phyloP scores from a whole-genome alignment of 805 yeast species.

The Yarrowia alimentaria region DNA sequence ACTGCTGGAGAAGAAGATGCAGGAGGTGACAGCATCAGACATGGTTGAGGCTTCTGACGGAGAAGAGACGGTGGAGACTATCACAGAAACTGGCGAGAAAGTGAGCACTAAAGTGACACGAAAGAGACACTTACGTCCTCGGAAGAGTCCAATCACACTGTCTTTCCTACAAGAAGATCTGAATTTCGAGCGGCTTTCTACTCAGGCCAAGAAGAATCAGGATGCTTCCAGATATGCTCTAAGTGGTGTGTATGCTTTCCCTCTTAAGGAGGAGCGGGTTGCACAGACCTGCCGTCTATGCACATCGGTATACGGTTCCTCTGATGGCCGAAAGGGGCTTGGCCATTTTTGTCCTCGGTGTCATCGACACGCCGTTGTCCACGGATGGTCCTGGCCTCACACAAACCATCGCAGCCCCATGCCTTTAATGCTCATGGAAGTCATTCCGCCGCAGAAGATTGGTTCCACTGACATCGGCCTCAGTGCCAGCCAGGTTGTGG shows the following conservation, averaged over 20 bases:
- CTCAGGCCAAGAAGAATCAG: background rate
- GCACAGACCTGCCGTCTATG: conserved; percentile 2
- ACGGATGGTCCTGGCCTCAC: conserved; percentile 38
- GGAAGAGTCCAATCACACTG: background rate
- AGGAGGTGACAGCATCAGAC: background rate
- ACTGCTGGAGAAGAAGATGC: too few species aligned
- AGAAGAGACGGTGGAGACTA: too few species aligned
- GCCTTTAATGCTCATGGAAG: background rate
- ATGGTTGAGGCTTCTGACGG: too few species aligned
- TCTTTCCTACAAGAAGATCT: conserved; percentile 14
- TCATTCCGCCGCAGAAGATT: conserved; percentile 14
- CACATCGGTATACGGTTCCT: background rate
- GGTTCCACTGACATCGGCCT: conserved; percentile 2
- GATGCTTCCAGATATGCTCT: conserved; percentile 6
- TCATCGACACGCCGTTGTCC: conserved; percentile 38
- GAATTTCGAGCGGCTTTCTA: conserved; percentile 2
- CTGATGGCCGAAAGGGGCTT: conserved; percentile 26
- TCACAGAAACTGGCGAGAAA: too few species aligned
- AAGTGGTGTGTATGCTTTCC: background rate
- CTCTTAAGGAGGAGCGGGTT: background rate
- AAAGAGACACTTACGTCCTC: background rate
- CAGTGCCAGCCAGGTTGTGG: background rate
- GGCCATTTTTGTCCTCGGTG: conserved; percentile 37
- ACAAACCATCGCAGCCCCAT: conserved; percentile 1
- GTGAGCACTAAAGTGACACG: too few species aligned